These are phyloP conservation scores for Hypoxylon sp. DNA, from an alignment of 2,329 filamentous ascomycete species.

Conservation along the genomic window DNA sequence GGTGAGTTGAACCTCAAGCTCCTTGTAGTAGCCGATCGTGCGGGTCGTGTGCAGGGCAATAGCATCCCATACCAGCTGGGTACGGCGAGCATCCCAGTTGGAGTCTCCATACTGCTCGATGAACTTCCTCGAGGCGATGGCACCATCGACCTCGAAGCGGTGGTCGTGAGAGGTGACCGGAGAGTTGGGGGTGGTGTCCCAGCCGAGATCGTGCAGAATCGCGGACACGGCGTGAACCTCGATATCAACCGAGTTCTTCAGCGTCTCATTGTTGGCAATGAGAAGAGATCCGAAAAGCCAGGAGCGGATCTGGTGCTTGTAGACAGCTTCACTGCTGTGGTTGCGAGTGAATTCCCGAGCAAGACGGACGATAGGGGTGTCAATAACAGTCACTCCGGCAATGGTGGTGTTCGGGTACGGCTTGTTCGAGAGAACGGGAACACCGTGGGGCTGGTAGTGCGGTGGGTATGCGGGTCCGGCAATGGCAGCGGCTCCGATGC, in stretches of 20 bases:
- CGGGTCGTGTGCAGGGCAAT: conserved; percentile 50
- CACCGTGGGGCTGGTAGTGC: conserved; percentile 5
- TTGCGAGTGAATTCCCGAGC: conserved; percentile 39
- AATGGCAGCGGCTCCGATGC: conserved; percentile 20
- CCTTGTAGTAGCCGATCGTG: conserved; percentile 48
- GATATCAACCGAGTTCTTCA: conserved; percentile 44
- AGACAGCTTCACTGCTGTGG: conserved; percentile 44
- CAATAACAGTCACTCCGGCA: conserved; percentile 47
- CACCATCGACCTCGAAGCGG: conserved; percentile 52
- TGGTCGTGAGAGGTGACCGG: conserved; percentile 42
- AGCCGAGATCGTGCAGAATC: conserved; percentile 50
- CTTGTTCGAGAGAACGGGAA: conserved; percentile 23
- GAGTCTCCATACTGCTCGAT: conserved; percentile 40
- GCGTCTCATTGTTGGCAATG: conserved; percentile 45
- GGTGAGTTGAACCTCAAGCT: conserved; percentile 42
- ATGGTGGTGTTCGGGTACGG: conserved; percentile 45
- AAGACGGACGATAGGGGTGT: conserved; percentile 47
- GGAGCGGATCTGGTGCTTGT: conserved; percentile 47
- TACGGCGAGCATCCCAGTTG: conserved; percentile 44
- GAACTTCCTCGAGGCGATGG: conserved; percentile 48
- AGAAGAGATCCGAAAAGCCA: conserved; percentile 48
- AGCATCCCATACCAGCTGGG: conserved; percentile 48
- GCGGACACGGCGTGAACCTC: conserved; percentile 47
- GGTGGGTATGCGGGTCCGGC: not conserved
- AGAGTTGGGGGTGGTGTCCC: conserved; percentile 47